Conservation (phyloP, 2,329 filamentous ascomycete genomes). For the Rutstroemia sp. region DNA sequence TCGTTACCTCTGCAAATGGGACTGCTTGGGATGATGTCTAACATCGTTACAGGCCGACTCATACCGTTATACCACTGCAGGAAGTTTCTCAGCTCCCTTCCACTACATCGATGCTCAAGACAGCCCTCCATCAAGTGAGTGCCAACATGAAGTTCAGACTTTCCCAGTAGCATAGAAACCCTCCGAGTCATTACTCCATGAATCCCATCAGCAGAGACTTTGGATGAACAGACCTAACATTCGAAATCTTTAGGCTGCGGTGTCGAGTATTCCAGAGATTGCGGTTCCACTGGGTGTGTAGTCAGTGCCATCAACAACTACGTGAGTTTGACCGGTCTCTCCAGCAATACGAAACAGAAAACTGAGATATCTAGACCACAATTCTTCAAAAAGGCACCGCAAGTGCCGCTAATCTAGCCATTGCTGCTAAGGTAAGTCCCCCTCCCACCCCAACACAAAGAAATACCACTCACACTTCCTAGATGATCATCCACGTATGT, state of each 20-base stretch:
- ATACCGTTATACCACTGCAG: constrained; percentile 53
- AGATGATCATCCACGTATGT: constrained; percentile 30
- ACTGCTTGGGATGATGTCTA: neutral
- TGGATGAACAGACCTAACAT: neutral
- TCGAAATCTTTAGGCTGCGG: constrained; percentile 34
- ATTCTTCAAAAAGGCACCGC: constrained; percentile 28
- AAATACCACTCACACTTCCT: constrained; percentile 3
- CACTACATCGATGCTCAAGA: constrained; percentile 66
- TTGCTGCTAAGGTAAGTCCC: constrained; percentile 46
- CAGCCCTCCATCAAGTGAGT: constrained; percentile 40
- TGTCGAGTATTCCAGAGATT: constrained; percentile 53
- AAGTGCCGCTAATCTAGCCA: constrained; percentile 39
- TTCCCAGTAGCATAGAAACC: neutral
- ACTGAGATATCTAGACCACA: constrained; percentile 14
- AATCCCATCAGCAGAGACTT: neutral
- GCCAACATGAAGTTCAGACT: neutral
- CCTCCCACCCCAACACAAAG: too few relatives aligned
- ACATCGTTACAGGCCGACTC: constrained; percentile 40
- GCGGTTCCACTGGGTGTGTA: constrained; percentile 51
- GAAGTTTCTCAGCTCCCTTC: constrained; percentile 52
- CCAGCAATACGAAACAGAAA: neutral
- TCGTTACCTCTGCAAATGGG: neutral
- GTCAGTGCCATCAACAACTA: constrained; percentile 36
- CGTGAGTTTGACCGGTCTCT: constrained; percentile 10
- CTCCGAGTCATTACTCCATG: neutral